Conservation (phyloP, 2,329 filamentous ascomycete species). For the Apiospora hydei region DNA sequence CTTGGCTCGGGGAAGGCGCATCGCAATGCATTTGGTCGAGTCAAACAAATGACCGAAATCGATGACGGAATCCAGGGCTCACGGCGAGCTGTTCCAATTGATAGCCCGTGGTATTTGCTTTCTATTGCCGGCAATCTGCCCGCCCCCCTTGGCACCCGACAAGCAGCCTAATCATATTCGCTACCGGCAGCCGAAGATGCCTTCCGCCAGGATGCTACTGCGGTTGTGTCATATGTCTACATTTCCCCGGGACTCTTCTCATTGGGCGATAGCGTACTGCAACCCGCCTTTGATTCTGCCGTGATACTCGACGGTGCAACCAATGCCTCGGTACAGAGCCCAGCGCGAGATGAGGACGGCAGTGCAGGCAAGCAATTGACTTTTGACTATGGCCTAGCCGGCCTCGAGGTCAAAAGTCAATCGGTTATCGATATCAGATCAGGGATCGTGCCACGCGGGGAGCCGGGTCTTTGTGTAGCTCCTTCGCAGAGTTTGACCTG, state of each 20-base stretch:
- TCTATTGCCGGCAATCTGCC: background rate
- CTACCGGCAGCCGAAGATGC: slow-evolving; percentile 11
- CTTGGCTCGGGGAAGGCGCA: background rate
- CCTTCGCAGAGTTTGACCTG: background rate
- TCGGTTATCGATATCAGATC: slow-evolving; percentile 17
- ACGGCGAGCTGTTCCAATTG: background rate
- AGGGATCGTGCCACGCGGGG: slow-evolving; percentile 2
- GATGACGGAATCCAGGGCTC: slow-evolving; percentile 2
- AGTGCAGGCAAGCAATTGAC: background rate
- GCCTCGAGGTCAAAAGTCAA: slow-evolving; percentile 3
- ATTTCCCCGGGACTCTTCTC: background rate
- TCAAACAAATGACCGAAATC: background rate
- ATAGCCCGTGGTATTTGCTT: slow-evolving; percentile 7
- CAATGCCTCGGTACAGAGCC: slow-evolving; percentile 10
- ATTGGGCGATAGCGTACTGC: background rate
- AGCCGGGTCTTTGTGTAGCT: background rate
- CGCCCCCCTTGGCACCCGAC: slow-evolving; percentile 4
- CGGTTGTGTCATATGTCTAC: slow-evolving; percentile 6
- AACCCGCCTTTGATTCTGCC: slow-evolving; percentile 13
- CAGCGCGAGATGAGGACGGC: slow-evolving; percentile 4
- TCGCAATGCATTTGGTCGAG: background rate
- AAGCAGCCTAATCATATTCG: background rate
- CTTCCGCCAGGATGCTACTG: slow-evolving; percentile 8
- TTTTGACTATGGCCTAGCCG: background rate
- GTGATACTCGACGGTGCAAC: slow-evolving; percentile 9